Evolutionary conservation across 2,329 filamentous ascomycete genomes (phyloP), one percentile per base, ranked within the genome.

Genomic region (Achaetomium macrosporum): DNA sequence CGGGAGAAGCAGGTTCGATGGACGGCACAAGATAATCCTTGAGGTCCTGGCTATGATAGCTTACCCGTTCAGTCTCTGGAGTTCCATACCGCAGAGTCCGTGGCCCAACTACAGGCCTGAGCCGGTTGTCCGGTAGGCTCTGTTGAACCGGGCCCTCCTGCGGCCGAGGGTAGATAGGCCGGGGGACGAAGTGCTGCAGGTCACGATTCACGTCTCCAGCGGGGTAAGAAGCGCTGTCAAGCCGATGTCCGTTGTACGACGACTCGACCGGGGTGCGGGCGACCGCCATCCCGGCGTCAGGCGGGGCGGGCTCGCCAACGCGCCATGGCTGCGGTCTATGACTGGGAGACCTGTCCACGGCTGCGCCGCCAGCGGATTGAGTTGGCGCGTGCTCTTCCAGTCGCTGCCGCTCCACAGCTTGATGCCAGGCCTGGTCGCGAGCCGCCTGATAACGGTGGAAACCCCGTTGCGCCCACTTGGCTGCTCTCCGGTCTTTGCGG

Each of bases 21-120:
- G 75, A 78, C 9, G 62, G 73, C 13, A 78, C 68, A 54, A 76
- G 63, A 59, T 73, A 67, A 37, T 78, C 75, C 58, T 72, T 69
- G 29, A 65, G 64, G 44, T 66, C 64, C 42, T 61, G 54, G 35
- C 54, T 59, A 47, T 60, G 62, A 44, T 59, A 60, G 16, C 63
- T 61, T 41, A 59, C 57, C 17, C 58, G 54, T 42, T 57, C 51
- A 46, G 50, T 47, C 42, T 55, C 45, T 31, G 56, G 19, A n/a
- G 47, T 30, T 19, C 53, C 43, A 51, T 54, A 39, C 40, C 51
- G 25, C 15, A 51, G 40, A 40, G 50, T 9, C 29, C 39, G 57
- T 15, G 54, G 48, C 60, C 56, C 56, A 62, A 59, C 60, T 56
- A 57, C 54, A 51, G 59, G 54, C 39, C 54, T 47, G 33, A 46